Conservation (phyloP, 2,329 filamentous ascomycete species). For the Fusarium falciforme region DNA sequence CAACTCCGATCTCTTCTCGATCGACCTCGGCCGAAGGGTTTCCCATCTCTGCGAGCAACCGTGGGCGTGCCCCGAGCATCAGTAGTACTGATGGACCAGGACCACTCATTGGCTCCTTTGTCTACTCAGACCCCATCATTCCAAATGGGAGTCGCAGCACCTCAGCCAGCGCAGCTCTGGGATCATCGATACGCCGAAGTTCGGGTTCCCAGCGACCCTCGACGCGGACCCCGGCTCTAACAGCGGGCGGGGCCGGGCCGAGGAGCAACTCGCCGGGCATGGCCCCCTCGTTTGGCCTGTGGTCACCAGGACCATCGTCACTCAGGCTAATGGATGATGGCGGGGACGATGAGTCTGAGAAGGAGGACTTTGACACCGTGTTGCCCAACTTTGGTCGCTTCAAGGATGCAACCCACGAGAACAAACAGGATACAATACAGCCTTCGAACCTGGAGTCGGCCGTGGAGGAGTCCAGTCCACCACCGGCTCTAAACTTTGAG, state of each 20-base stretch:
- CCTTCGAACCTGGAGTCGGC: background rate
- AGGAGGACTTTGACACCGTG: constrained; percentile 62
- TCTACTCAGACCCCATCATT: constrained; percentile 56
- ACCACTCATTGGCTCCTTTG: constrained; percentile 50
- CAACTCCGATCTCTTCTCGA: constrained; percentile 50
- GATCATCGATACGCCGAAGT: constrained; percentile 44
- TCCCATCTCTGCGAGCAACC: constrained; percentile 16
- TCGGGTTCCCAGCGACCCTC: constrained; percentile 44
- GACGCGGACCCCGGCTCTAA: constrained; percentile 32
- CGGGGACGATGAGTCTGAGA: constrained; percentile 56
- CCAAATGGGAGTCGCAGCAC: constrained; percentile 56
- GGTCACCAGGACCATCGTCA: constrained; percentile 52
- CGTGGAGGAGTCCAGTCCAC: constrained; percentile 21
- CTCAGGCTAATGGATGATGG: constrained; percentile 58
- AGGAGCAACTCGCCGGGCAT: constrained; percentile 37
- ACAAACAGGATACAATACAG: constrained; percentile 14
- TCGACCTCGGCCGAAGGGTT: constrained; percentile 47
- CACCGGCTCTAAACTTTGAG: constrained; percentile 26
- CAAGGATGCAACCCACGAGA: constrained; percentile 25
- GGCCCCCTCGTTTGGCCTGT: constrained; percentile 45
- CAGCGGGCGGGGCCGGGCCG: constrained; percentile 24
- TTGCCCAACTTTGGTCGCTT: constrained; percentile 63
- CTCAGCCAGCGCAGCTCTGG: constrained; percentile 55
- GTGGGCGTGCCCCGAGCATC: constrained; percentile 42
- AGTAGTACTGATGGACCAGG: constrained; percentile 33